Evolutionary conservation across 2,329 filamentous ascomycete species (phyloP), one percentile per base, ranked within the genome.

Genomic region (Microcyclospora pomicola): DNA sequence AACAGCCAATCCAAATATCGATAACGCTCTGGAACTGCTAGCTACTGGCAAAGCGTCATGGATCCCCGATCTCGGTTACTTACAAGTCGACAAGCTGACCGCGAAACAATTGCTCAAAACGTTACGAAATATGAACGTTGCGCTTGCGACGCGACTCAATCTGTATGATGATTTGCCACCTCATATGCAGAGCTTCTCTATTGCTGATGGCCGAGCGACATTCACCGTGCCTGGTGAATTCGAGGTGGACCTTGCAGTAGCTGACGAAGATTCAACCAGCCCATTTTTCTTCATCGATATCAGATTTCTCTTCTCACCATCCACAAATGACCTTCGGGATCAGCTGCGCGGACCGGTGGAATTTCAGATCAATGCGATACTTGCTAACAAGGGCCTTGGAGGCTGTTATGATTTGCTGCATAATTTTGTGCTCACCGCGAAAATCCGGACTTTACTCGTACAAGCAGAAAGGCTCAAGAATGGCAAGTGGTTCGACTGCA

Each of bases 221-320:
- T 98, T 98, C 58, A 73, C 67, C 34, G 82, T 96, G 1, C 65
- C 74, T 2, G 74, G 75, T 37, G 88, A 96, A 58, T 95, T 95
- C 51, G 88, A 96, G 58, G 75, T 96, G 14, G 91, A 96, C 55
- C 71, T 98, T 36, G 87, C 86, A 1, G 82, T 96, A 45, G 84
- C 82, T 13, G 81, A 87, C 49, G 87, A 96, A 54, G 80, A 91
- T 47, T 74, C 78, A 13, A 68, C 77, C 27, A 80, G 82, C 38
- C 87, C 92, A 51, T 92, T 93, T 55, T 95, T 82, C 69, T 94
- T 96, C 55, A 82, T 96, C 44, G 87, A 96, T 58, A 77, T 96
- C 51, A 76, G 87, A 42, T 86, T 93, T 49, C 65, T 77, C 11
- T 98, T 93, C 56, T 69, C 66, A 7, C 88, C 88, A 6, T 65